These are phyloP conservation scores for Thielaviopsis punctulata DNA, from an alignment of 2,329 filamentous ascomycete species.

Conservation along the genomic window DNA sequence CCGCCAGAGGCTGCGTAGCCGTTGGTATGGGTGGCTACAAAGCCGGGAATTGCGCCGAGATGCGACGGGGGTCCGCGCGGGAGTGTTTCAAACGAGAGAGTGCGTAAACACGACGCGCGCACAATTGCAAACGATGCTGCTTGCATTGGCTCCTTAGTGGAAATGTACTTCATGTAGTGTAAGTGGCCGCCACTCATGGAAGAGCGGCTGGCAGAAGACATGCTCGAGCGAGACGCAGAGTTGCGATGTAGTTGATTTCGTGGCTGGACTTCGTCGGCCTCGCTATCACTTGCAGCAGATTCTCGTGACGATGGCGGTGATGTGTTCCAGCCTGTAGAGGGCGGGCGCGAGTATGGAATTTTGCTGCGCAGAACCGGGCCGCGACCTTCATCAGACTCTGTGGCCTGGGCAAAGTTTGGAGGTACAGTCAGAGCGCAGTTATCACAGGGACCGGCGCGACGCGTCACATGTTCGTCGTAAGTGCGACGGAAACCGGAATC, in stretches of 20 bases:
- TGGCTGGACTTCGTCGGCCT: constrained; percentile 30
- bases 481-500: constrained; percentile 45
- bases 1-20: constrained; percentile 41
- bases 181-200: constrained; percentile 28
- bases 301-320: constrained; percentile 36
- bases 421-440: constrained; percentile 53
- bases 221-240: constrained; percentile 29
- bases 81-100: constrained; percentile 48
- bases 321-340: constrained; percentile 25
- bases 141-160: constrained; percentile 45
- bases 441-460: constrained; percentile 45
- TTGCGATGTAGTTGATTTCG: constrained; percentile 25
- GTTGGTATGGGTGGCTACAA: constrained; percentile 36
- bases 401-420: constrained; percentile 22
- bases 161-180: constrained; percentile 51
- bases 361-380: constrained; percentile 42
- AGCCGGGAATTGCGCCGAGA: constrained; percentile 25
- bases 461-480: constrained; percentile 48
- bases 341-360: constrained; percentile 41
- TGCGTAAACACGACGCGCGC: constrained; percentile 47
- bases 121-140: constrained; percentile 49
- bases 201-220: constrained; percentile 30
- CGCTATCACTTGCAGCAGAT: constrained; percentile 31
- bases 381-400: constrained; percentile 20
- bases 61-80: constrained; percentile 30